These are phyloP conservation scores for Leishmania turanica DNA, from an alignment of 208 protist genomes.

Conservation along the genomic window DNA sequence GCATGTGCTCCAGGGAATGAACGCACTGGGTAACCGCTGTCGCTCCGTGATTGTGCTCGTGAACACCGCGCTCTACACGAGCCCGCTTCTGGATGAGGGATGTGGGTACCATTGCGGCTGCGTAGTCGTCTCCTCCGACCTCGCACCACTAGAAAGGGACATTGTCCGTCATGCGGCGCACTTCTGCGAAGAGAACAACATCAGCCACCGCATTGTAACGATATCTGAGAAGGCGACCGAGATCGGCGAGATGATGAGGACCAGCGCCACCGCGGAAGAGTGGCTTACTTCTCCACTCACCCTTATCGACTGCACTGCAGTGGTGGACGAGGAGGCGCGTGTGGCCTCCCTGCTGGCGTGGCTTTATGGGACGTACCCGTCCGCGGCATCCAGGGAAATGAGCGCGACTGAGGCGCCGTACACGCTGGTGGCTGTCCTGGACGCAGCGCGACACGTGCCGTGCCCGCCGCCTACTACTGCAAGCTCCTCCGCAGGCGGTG, in stretches of 20 bases:
- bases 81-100: background rate
- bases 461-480: background rate
- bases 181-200: slow-evolving; percentile 12
- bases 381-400: background rate
- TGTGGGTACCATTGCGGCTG: slow-evolving; percentile 28
- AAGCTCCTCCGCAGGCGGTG: background rate
- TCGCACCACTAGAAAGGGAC: background rate
- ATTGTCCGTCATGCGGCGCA: background rate
- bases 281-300: background rate
- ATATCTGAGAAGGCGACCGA: background rate
- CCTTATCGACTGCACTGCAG: slow-evolving; percentile 5
- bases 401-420: slow-evolving; percentile 8
- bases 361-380: slow-evolving; percentile 1
- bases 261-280: background rate
- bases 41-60: slow-evolving; percentile 40
- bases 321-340: background rate
- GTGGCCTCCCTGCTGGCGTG: slow-evolving; percentile 10
- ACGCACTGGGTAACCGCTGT: slow-evolving; percentile 39
- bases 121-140: slow-evolving; percentile 4
- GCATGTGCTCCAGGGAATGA: slow-evolving; percentile 32
- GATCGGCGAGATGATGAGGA: background rate
- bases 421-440: slow-evolving; percentile 26
- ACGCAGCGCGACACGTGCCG: slow-evolving; percentile 5
- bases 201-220: background rate
- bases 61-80: background rate